Conservation (phyloP, 2,329 filamentous ascomycete genomes). For the Botryosphaeria dothidea region DNA sequence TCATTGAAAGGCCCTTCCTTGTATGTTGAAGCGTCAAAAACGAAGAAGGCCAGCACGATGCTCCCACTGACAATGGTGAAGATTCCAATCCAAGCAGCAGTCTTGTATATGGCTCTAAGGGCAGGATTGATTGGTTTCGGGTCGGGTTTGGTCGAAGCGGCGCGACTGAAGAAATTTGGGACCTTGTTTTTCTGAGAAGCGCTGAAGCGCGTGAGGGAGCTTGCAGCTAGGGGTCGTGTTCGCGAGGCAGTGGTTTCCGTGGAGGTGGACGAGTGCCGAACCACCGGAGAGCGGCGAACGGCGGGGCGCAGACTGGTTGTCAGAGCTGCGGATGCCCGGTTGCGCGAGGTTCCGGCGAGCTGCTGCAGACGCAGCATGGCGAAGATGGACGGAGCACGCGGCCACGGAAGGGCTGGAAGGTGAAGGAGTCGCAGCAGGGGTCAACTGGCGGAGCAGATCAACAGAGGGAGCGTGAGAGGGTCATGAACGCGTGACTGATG, state of each 20-base stretch:
- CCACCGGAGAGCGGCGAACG: not conserved
- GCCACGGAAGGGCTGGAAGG: not conserved
- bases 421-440: not conserved
- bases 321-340: not conserved
- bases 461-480: not conserved
- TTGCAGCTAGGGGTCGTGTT: conserved; percentile 7
- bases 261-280: conserved; percentile 4
- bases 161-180: conserved; percentile 22
- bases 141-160: conserved; percentile 33
- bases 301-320: not conserved
- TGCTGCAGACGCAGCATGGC: conserved; percentile 19
- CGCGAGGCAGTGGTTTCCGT: not conserved
- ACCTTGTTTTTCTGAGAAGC: not conserved
- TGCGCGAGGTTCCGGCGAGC: conserved; percentile 13
- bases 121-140: conserved; percentile 36
- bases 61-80: conserved; percentile 70
- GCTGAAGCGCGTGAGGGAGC: not conserved
- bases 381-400: not conserved
- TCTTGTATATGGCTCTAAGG: conserved; percentile 63
- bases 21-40: conserved; percentile 94
- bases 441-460: not conserved
- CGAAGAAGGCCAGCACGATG: conserved; percentile 79
- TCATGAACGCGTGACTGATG: not conserved
- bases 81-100: conserved; percentile 72
- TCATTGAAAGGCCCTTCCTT: conserved; percentile 64